Evolutionary conservation across 73 alveolate genomes (phyloP).

Genomic region (Tetrahymena elliotti): DNA sequence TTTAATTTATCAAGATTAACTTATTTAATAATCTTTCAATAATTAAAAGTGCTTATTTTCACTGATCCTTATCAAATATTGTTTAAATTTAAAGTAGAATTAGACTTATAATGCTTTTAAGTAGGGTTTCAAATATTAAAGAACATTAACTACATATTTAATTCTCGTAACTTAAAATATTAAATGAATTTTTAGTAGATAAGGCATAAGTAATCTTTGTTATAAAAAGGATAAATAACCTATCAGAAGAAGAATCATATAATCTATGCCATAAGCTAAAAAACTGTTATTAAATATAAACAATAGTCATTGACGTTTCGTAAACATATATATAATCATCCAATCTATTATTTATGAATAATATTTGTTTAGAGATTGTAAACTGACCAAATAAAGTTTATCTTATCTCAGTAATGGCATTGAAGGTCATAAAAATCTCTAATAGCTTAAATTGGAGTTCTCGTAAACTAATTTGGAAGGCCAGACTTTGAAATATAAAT

Average conservation of each 20-base stretch:
- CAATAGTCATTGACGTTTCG: background rate
- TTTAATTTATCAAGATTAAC: no score
- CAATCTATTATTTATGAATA: no score
- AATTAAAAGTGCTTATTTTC: no score
- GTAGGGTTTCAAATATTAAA: background rate
- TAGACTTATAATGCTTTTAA: background rate
- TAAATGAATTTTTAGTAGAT: no score
- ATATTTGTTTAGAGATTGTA: background rate
- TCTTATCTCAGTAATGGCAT: background rate
- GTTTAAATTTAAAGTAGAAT: background rate
- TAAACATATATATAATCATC: no score
- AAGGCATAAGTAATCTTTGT: no score
- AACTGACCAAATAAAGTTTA: background rate
- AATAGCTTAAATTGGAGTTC: background rate
- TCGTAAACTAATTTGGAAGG: background rate
- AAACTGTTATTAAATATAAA: background rate
- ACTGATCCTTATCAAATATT: background rate
- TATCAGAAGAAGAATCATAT: background rate
- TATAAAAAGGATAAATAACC: background rate
- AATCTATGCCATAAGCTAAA: background rate
- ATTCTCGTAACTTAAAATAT: background rate
- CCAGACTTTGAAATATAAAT: no score
- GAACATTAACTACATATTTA: background rate
- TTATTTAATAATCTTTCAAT: background rate
- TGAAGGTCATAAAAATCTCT: background rate